These are phyloP conservation scores for Nakaseomyces uthaithaninus DNA, from an alignment of 1,139 yeast genomes.

Conservation along the genomic window DNA sequence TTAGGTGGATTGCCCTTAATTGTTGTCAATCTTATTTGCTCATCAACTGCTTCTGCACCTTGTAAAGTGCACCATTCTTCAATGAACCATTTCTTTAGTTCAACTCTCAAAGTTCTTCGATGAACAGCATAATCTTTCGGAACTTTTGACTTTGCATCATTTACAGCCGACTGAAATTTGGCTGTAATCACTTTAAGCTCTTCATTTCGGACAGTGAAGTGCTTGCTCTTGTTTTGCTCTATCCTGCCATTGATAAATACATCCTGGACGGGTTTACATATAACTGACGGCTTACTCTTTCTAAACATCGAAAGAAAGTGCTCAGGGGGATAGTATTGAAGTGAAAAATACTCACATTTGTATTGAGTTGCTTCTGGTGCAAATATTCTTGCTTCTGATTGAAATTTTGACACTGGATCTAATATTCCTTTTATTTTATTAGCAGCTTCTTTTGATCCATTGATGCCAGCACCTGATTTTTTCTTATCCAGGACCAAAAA, in stretches of 20 bases:
- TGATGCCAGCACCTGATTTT: neutral
- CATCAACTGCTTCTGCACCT: slow-evolving; percentile 20
- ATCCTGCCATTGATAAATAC: slow-evolving; percentile 25
- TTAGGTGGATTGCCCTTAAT: slow-evolving; percentile 10
- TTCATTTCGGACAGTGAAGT: slow-evolving; percentile 8
- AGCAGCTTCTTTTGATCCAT: neutral
- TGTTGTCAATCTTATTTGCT: slow-evolving; percentile 8
- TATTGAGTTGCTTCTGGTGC: slow-evolving; percentile 21
- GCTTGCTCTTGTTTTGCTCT: slow-evolving; percentile 7
- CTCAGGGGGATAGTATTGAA: slow-evolving; percentile 39
- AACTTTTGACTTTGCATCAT: slow-evolving; percentile 24
- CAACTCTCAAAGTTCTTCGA: slow-evolving; percentile 37
- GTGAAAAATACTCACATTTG: slow-evolving; percentile 30
- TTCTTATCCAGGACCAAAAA: neutral
- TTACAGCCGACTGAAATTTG: slow-evolving; percentile 9
- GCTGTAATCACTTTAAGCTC: slow-evolving; percentile 8
- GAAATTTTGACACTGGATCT: slow-evolving; percentile 11
- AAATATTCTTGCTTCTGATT: slow-evolving; percentile 11
- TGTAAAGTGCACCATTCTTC: slow-evolving; percentile 24
- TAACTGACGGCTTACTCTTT: slow-evolving; percentile 44
- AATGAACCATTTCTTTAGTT: slow-evolving; percentile 33
- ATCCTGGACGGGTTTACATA: slow-evolving; percentile 25
- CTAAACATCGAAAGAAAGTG: slow-evolving; percentile 41
- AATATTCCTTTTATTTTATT: slow-evolving; percentile 3
- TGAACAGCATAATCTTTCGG: slow-evolving; percentile 38